Base-by-base conservation (phyloP, 768 basidiomycete species). In the Cystoderma amianthinum region DNA sequence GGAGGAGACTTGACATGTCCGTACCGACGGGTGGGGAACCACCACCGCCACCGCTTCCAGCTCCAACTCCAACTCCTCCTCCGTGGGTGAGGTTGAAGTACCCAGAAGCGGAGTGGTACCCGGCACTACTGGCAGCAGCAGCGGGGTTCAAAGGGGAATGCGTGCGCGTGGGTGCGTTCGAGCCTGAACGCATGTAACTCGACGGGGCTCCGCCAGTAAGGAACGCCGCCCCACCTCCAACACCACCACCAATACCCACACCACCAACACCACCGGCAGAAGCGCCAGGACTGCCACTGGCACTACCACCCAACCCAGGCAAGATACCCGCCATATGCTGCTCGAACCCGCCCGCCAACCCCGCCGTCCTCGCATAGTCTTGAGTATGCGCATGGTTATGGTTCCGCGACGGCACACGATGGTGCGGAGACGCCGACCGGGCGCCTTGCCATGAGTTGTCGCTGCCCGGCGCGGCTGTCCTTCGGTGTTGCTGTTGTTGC, bases 121-220 rank as follows among this genome's bases (percentile, higher is more conserved):
- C 66, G 38, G 62, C 58, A 33, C 52, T 61, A 41, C 56, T 51
- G 12, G 30, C 42, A 3, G 53, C 44, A 16, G 52, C 52, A 3
- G 67, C 69, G 48, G 72, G 78, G 39, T 72, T 74, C 52, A 80
- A 58, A 36, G 83, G 84, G 34, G 83, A 84, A 56, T 86, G 83
- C 39, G 82, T 81, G 50, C 82, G 65, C 58, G 80, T 85, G 4
- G 84, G 84, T 18, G 77, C 78, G 47, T 74, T 69, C 36, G 76
- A 81, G 43, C 78, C 70, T 17, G 81, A 75, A 50, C 82, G 71
- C 49, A 81, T 64, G 59, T 82, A 83, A 56, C 77, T 74, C 38
- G 73, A 64, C 34, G 66, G 66, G 44, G 70, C 65, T n/a, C n/a
- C n/a, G 55, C 56, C 54, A n/a, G 54, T 51, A 48, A 67, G 54